Conservation (phyloP, 345 rosid genomes). For the Tarenaya hassleriana region DNA sequence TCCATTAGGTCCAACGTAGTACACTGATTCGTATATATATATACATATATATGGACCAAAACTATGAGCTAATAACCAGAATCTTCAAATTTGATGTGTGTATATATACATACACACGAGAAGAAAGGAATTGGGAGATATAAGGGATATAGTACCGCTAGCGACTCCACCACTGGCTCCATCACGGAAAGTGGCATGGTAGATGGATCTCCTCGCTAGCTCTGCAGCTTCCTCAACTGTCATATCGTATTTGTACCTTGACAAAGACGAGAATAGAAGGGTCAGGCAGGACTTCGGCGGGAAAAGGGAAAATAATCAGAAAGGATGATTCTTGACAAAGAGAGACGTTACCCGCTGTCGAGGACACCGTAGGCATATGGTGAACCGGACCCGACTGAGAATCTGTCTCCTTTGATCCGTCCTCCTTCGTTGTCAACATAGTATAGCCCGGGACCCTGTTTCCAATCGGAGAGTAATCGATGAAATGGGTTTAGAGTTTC, state of each 20-base stretch:
- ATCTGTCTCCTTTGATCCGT: constrained; percentile 77
- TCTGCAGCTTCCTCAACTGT: constrained; percentile 85
- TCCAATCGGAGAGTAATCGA: not conserved
- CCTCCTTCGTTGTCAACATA: constrained; percentile 98
- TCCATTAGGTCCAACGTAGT: constrained; percentile 78
- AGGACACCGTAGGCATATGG: constrained; percentile 95
- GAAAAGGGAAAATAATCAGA: not conserved
- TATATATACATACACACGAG: not conserved
- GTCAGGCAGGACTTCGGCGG: not conserved
- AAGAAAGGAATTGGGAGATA: not conserved
- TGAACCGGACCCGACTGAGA: constrained; percentile 98
- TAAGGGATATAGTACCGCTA: constrained; percentile 50
- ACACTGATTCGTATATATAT: too few species aligned
- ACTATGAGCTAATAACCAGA: not conserved
- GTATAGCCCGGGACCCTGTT: constrained; percentile 90
- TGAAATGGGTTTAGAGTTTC: not conserved
- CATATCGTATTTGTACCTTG: constrained; percentile 70
- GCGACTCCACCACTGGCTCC: constrained; percentile 99
- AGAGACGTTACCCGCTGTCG: constrained; percentile 57
- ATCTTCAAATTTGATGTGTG: not conserved
- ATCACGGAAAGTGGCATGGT: constrained; percentile 94
- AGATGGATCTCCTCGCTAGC: constrained; percentile 83
- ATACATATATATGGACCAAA: constrained; percentile 1
- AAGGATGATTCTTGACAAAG: constrained; percentile 4
- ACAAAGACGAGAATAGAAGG: not conserved